Percentiles rank a stretch among this genome's conserved stretches.
phyloP scores from a whole-genome alignment of 306 rosid genomes.

The Lablab purpureus region DNA sequence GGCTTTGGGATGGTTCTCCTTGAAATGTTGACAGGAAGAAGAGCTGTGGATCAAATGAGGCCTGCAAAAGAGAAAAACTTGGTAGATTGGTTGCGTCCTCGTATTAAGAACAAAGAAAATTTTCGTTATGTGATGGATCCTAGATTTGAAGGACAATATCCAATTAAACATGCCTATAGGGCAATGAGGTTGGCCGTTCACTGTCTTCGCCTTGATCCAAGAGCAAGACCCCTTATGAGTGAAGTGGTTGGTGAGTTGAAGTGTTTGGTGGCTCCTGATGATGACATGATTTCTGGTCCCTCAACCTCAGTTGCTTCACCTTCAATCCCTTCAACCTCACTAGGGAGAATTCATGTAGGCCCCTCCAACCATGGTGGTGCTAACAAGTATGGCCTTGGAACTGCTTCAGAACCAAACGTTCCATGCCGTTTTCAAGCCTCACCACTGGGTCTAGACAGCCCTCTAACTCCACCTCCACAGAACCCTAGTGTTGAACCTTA shows the following conservation, averaged over 20 bases:
- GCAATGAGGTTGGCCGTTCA: conserved; percentile 51
- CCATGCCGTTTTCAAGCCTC: conserved; percentile 52
- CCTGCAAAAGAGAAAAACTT: conserved; percentile 47
- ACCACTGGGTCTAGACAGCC: conserved; percentile 40
- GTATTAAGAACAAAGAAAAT: conserved; percentile 21
- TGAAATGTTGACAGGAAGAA: conserved; percentile 69
- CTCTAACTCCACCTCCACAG: conserved; percentile 23
- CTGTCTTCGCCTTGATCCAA: conserved; percentile 56
- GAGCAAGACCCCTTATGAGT: conserved; percentile 67
- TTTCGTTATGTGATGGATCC: conserved; percentile 51
- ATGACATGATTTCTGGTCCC: conserved; percentile 26
- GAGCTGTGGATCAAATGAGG: conserved; percentile 53
- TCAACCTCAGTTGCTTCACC: background rate
- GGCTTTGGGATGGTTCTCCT: conserved; percentile 78
- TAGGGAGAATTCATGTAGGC: conserved; percentile 32
- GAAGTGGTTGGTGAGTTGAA: conserved; percentile 56
- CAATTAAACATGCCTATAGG: conserved; percentile 49
- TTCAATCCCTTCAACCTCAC: background rate
- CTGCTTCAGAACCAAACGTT: conserved; percentile 27
- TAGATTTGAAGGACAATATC: conserved; percentile 56
- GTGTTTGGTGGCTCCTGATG: conserved; percentile 39
- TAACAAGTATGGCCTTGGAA: conserved; percentile 36
- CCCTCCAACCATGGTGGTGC: conserved; percentile 24
- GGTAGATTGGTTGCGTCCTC: conserved; percentile 65
- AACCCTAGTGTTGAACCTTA: too few species aligned